phyloP scores from a whole-genome alignment of 2,329 filamentous ascomycete species.

The Epichloe bromicola region DNA sequence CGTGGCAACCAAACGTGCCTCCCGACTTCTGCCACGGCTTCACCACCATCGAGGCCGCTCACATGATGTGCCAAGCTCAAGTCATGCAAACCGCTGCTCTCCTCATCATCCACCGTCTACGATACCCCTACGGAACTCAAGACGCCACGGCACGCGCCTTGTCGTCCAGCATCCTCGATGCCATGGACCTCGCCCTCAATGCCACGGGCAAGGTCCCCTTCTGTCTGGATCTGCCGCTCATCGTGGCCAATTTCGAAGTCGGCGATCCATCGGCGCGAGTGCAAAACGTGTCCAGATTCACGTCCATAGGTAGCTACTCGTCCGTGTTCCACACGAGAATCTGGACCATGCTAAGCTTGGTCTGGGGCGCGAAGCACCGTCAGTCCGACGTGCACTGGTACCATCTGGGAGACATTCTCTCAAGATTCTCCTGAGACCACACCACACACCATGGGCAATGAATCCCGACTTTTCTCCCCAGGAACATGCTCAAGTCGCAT shows the following conservation, averaged over 20 bases:
- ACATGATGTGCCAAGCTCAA: conserved; percentile 17
- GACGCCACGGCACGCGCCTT: neutral
- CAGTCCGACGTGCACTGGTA: neutral
- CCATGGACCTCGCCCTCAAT: conserved; percentile 11
- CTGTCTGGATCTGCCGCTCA: conserved; percentile 12
- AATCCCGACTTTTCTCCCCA: too few species aligned
- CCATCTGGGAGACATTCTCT: neutral
- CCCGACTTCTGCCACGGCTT: conserved; percentile 10
- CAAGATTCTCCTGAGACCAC: neutral
- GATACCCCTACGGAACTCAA: conserved; percentile 8
- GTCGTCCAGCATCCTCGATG: conserved; percentile 11
- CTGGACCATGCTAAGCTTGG: neutral
- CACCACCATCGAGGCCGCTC: conserved; percentile 12
- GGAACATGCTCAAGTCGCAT: too few species aligned
- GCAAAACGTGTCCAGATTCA: conserved; percentile 2
- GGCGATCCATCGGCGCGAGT: conserved; percentile 6
- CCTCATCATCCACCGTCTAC: conserved; percentile 13
- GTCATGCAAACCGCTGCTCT: conserved; percentile 12
- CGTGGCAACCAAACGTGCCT: conserved; percentile 13
- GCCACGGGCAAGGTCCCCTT: conserved; percentile 9
- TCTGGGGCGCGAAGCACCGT: neutral
- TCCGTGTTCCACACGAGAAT: conserved; percentile 1
- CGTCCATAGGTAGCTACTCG: conserved; percentile 7
- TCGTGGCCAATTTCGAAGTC: conserved; percentile 15
- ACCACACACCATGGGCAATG: too few species aligned